A percentile compares a stretch with the other conserved stretches of the same genome.
Conservation (phyloP, 129 eudicot genomes). For the Oenanthe sinensis region DNA sequence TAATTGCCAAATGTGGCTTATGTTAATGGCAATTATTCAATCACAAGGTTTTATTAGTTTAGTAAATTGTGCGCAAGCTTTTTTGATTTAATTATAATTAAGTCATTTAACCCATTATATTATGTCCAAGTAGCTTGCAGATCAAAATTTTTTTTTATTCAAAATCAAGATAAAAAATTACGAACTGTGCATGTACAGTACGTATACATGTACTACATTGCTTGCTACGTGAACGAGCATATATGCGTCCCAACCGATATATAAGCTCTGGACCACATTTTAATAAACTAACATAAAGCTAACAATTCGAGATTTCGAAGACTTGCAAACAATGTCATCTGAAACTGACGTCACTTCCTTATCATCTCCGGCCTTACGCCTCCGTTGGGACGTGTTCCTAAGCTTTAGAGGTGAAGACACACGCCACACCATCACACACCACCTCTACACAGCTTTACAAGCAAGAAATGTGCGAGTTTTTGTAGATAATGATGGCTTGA, state of each 20-base stretch:
- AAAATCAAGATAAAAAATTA: too few relatives aligned
- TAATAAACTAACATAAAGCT: neutral
- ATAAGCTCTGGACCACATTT: neutral
- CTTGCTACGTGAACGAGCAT: neutral
- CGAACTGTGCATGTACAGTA: too few relatives aligned
- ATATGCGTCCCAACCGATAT: too few relatives aligned
- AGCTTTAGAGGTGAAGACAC: slow-evolving; percentile 39
- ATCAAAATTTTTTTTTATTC: too few relatives aligned
- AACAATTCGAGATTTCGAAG: neutral
- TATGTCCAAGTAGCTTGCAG: too few relatives aligned
- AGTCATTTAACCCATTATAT: too few relatives aligned
- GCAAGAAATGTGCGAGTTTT: slow-evolving; percentile 20
- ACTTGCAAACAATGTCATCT: slow-evolving; percentile 1
- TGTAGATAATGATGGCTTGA: slow-evolving; percentile 20
- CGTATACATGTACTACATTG: too few relatives aligned
- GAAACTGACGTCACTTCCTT: neutral
- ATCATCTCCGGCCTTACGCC: neutral
- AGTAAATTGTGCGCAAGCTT: too few relatives aligned
- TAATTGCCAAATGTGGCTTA: too few relatives aligned
- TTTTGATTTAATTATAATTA: too few relatives aligned
- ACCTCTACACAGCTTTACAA: slow-evolving; percentile 14
- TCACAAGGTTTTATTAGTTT: too few relatives aligned
- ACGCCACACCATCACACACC: slow-evolving; percentile 16
- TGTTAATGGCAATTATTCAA: too few relatives aligned
- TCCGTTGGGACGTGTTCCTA: slow-evolving; percentile 37